A percentile compares a stretch with the other conserved stretches of the same genome.
These are phyloP conservation scores for Mikania micrantha DNA, from an alignment of 129 eudicot species.

Conservation along the genomic window DNA sequence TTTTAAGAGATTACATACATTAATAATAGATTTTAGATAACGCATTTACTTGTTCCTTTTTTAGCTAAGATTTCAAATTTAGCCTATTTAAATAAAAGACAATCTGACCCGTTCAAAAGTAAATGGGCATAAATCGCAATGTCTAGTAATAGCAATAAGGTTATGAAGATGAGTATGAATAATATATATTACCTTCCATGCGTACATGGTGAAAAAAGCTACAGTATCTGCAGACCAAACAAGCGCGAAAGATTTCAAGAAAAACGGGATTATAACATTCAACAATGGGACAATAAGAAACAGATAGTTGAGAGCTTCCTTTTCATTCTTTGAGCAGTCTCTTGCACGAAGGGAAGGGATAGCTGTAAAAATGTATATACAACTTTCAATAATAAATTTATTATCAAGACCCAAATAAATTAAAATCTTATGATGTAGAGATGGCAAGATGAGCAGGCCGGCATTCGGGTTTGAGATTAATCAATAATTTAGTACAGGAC, in stretches of 20 bases:
- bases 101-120: neutral
- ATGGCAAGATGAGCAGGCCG: neutral
- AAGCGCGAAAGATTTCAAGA: slow-evolving; percentile 77
- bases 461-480: too few relatives aligned
- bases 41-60: neutral
- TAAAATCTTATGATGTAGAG: neutral
- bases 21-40: neutral
- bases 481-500: too few relatives aligned
- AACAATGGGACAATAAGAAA: slow-evolving; percentile 76
- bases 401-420: neutral
- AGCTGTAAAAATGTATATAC: slow-evolving; percentile 56
- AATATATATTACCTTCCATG: slow-evolving; percentile 68
- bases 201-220: slow-evolving; percentile 81
- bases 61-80: neutral
- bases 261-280: slow-evolving; percentile 82
- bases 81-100: neutral
- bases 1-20: neutral
- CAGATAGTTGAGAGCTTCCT: slow-evolving; percentile 93
- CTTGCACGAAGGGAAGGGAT: slow-evolving; percentile 98
- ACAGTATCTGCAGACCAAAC: slow-evolving; percentile 93
- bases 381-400: too few relatives aligned
- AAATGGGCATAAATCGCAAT: neutral
- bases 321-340: slow-evolving; percentile 90
- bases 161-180: neutral
- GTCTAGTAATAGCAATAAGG: too few relatives aligned